Evolutionary conservation across 2,329 filamentous ascomycete genomes (phyloP), one percentile per base, ranked within the genome.

Genomic region (Aureobasidium sp.): DNA sequence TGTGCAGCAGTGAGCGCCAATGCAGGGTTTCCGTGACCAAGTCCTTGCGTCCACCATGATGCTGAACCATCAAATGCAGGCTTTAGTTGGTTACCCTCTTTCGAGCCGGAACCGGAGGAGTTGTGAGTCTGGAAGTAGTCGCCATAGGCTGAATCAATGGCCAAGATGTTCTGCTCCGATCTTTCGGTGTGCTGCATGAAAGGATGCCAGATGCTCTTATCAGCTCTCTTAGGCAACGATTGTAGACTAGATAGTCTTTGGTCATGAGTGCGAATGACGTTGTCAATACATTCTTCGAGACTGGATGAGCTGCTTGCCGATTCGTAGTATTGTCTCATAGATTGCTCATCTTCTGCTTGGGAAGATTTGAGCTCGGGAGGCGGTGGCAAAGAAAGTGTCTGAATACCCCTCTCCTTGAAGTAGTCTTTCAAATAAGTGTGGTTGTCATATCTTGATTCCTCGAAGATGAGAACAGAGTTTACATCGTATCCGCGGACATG

Each of bases 41-140:
- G 80, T 2, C 90, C 90, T 73, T 95, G 91, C 0, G 90, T 95
- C 90, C 91, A 95, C 90, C 91, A 95, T 0, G 89, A 93, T 1
- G 90, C 90, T 0, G 90, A 94, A 2, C 87, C 90, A 67, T 95
- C 91, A 61, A 94, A 91, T 0, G 88, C 86, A 1, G 89, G 81
- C 49, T 79, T 80, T 0, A 90, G 74, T 3, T 85, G 69, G 6
- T 75, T 67, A 30, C 66, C 39, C 47, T 68, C 53, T 61, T 63
- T 32, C 21, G 49, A 49, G 36, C 52, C 29, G 25, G 49, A 59
- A 63, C 65, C 61, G 62, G 57, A 5, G 5, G 57, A 45, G 27
- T 49, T 62, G 58, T 69, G 75, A 0, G 85, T 86, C 69, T 93
- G 87, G 72, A 94, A 95, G 69, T 85, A 86, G 69, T 93, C 89